These are phyloP conservation scores for Serendipita vermifera DNA, from an alignment of 768 basidiomycete genomes.

Conservation along the genomic window DNA sequence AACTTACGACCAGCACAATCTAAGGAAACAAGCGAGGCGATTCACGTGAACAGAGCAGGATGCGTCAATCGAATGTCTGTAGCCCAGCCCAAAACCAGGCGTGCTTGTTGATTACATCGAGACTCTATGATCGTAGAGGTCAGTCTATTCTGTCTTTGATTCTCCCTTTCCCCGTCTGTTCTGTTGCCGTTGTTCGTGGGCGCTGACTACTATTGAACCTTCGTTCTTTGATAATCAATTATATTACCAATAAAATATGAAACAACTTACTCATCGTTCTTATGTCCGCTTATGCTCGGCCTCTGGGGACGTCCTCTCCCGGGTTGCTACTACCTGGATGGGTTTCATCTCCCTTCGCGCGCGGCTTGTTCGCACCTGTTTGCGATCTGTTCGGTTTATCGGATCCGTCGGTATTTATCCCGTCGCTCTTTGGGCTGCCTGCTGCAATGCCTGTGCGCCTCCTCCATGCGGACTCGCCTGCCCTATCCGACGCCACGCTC, in stretches of 20 bases:
- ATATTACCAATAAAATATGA: neutral
- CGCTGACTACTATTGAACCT: neutral
- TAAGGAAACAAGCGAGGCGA: too few relatives aligned
- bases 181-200: neutral
- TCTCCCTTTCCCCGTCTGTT: neutral
- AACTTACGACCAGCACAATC: too few relatives aligned
- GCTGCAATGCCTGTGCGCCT: neutral
- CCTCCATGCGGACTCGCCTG: too few relatives aligned
- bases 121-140: constrained; percentile 8
- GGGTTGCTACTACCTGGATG: too few relatives aligned
- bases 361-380: too few relatives aligned
- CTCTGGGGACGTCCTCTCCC: too few relatives aligned
- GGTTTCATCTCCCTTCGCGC: too few relatives aligned
- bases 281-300: too few relatives aligned
- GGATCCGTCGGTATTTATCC: neutral
- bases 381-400: neutral
- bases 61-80: constrained; percentile 9
- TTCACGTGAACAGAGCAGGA: too few relatives aligned
- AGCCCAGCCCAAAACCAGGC: constrained; percentile 7
- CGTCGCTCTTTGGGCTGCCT: neutral
- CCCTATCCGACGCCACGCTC: too few relatives aligned
- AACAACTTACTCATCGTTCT: too few relatives aligned
- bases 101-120: constrained; percentile 7
- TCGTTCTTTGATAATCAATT: neutral
- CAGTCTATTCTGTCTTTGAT: neutral